These are phyloP conservation scores for Linaria vulgaris DNA, from an alignment of 257 asterid genomes.

Conservation along the genomic window DNA sequence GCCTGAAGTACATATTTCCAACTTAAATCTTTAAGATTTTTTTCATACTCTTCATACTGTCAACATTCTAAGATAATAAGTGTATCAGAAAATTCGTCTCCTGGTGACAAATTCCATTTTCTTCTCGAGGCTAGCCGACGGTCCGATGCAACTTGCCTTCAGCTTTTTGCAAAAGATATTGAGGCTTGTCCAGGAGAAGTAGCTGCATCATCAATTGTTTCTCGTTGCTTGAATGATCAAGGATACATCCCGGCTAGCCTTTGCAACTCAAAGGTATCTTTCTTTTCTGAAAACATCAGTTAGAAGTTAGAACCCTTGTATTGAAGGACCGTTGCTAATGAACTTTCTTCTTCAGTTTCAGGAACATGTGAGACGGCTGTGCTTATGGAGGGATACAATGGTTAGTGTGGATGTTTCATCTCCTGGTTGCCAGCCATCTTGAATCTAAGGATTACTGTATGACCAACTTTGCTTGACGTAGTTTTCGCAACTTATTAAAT, in stretches of 20 bases:
- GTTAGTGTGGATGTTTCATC: slow-evolving; percentile 46
- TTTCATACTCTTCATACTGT: slow-evolving; percentile 22
- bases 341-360: slow-evolving; percentile 59
- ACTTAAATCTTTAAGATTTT: slow-evolving; percentile 11
- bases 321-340: slow-evolving; percentile 29
- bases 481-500: no score
- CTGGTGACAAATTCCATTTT: slow-evolving; percentile 65
- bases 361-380: slow-evolving; percentile 70
- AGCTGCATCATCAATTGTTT: slow-evolving; percentile 78
- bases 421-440: background rate
- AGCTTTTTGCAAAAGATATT: slow-evolving; percentile 73
- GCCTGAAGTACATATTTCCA: slow-evolving; percentile 17
- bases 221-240: slow-evolving; percentile 68
- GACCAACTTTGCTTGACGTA: background rate
- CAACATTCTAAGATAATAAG: slow-evolving; percentile 44
- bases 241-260: slow-evolving; percentile 42
- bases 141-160: slow-evolving; percentile 75
- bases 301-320: no score
- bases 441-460: background rate
- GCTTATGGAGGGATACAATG: slow-evolving; percentile 97
- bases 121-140: slow-evolving; percentile 94
- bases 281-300: slow-evolving; percentile 24
- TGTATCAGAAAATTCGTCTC: slow-evolving; percentile 82
- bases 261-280: slow-evolving; percentile 54
- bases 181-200: slow-evolving; percentile 87